Conservation (phyloP, 1,284 basidiomycete species). For the Sporisorium exsertum region DNA sequence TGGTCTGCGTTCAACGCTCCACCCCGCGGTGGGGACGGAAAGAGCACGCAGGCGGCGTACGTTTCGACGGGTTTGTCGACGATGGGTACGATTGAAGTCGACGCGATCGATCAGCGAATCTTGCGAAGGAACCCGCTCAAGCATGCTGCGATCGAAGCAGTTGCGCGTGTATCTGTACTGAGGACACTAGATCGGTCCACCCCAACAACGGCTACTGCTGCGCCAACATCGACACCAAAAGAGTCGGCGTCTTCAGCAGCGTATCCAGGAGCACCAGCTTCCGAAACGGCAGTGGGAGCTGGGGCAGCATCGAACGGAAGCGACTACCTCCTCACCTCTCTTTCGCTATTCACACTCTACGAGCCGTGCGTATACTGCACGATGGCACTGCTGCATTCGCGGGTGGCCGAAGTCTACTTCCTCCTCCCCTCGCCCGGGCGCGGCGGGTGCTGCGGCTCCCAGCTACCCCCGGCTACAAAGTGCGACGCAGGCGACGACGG, state of each 20-base stretch:
- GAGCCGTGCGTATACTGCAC: constrained; percentile 67
- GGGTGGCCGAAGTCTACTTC: constrained; percentile 61
- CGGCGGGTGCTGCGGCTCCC: constrained; percentile 62
- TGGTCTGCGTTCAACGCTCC: constrained; percentile 15
- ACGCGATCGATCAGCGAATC: constrained; percentile 57
- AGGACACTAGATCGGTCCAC: constrained; percentile 20
- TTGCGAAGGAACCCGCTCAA: constrained; percentile 58
- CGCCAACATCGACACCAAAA: background rate
- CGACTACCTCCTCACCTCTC: constrained; percentile 65
- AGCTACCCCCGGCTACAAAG: background rate
- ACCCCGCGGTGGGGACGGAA: too few relatives aligned
- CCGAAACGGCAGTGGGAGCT: background rate
- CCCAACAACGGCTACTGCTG: background rate
- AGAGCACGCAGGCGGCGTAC: background rate
- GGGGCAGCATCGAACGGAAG: constrained; percentile 42
- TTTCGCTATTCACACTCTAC: constrained; percentile 63
- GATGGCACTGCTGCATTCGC: constrained; percentile 66
- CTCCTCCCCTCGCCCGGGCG: constrained; percentile 55
- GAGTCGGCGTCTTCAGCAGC: background rate
- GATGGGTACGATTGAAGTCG: constrained; percentile 38
- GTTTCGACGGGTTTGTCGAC: constrained; percentile 6
- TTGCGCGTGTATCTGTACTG: constrained; percentile 20
- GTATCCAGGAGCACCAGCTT: background rate
- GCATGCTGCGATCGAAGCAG: constrained; percentile 53
- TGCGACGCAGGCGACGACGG: constrained; percentile 55